These are phyloP conservation scores for Saccharum spontaneum DNA, from an alignment of 176 grass and related monocot species.

Conservation along the genomic window DNA sequence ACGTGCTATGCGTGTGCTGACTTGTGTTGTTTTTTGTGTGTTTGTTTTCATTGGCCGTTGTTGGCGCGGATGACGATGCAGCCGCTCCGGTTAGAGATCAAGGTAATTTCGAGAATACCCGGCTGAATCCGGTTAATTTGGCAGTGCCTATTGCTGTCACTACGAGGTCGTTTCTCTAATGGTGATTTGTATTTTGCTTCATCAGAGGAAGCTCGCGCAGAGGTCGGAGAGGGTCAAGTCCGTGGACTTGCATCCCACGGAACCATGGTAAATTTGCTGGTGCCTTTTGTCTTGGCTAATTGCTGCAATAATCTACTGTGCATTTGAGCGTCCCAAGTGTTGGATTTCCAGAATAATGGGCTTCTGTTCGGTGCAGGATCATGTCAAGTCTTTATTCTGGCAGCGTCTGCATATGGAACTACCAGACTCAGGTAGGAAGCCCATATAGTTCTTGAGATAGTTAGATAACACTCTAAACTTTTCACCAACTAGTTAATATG, in stretches of 20 bases:
- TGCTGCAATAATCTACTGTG: neutral
- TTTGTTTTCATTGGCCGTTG: constrained; percentile 9
- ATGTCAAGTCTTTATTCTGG: constrained; percentile 83
- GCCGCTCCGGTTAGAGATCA: constrained; percentile 92
- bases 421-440: constrained; percentile 63
- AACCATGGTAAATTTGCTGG: constrained; percentile 63
- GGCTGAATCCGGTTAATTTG: constrained; percentile 33
- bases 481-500: neutral
- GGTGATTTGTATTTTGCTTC: constrained; percentile 28
- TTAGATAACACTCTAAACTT: neutral
- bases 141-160: neutral
- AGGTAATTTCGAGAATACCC: constrained; percentile 50
- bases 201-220: constrained; percentile 96
- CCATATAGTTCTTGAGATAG: neutral
- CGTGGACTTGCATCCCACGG: constrained; percentile 76
- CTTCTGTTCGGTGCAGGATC: constrained; percentile 59
- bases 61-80: constrained; percentile 18
- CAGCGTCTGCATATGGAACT: constrained; percentile 84
- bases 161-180: neutral
- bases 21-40: constrained; percentile 35
- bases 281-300: neutral
- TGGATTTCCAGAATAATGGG: neutral
- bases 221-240: constrained; percentile 91
- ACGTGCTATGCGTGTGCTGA: neutral
- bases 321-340: neutral